A percentile compares a stretch with the other conserved stretches of the same genome.
These are phyloP conservation scores for Bipolaris gigantea DNA, from an alignment of 2,329 filamentous ascomycete genomes.

Conservation along the genomic window DNA sequence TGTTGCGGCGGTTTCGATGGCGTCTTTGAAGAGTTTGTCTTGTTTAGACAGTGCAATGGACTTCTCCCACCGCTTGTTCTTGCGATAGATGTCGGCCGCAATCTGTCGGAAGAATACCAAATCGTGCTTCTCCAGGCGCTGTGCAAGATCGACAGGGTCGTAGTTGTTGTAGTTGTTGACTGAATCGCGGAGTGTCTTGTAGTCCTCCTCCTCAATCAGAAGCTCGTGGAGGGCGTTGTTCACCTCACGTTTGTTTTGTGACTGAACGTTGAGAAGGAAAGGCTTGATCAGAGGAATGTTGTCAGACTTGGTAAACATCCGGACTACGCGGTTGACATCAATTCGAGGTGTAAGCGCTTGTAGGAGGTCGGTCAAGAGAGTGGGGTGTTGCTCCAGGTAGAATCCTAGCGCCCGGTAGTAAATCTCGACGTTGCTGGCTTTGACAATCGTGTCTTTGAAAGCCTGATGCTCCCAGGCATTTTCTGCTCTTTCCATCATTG, in stretches of 20 bases:
- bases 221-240: conserved; percentile 98
- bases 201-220: conserved; percentile 97
- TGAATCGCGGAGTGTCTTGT: conserved; percentile 97
- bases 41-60: conserved; percentile 97
- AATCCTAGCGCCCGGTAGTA: conserved; percentile 98
- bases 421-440: conserved; percentile 97
- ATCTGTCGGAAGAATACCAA: conserved; percentile 99
- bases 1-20: conserved; percentile 94
- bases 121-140: conserved; percentile 94
- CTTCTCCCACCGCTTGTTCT: conserved; percentile 99
- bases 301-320: conserved; percentile 98
- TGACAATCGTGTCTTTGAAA: conserved; percentile 98
- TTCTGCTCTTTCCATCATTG: conserved; percentile 96
- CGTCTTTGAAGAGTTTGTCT: conserved; percentile 99
- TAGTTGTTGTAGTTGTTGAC: conserved; percentile 99
- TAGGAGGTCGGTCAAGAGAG: conserved; percentile 91
- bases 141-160: conserved; percentile 88
- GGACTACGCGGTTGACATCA: conserved; percentile 98
- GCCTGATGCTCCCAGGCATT: conserved; percentile 99
- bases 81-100: conserved; percentile 96
- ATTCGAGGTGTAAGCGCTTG: conserved; percentile 90
- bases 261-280: conserved; percentile 93
- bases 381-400: conserved; percentile 95
- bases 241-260: conserved; percentile 96
- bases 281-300: conserved; percentile 98